Evolutionary conservation across 495 filamentous ascomycete genomes (phyloP).

Genomic region (Platismatia glauca): DNA sequence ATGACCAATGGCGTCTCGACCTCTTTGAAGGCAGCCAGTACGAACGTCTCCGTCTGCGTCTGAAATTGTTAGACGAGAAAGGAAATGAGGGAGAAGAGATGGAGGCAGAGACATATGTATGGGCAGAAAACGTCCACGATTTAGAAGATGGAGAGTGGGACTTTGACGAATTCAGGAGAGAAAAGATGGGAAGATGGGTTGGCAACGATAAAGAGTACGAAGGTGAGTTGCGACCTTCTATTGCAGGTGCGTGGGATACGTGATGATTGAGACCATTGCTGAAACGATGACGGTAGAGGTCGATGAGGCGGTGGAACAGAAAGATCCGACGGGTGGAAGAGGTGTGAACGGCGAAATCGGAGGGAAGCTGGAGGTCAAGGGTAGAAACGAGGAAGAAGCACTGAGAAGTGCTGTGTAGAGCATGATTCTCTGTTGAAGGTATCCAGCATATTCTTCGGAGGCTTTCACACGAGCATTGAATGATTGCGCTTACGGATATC

Average conservation of each 20-base stretch:
- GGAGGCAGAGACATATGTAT: conserved; percentile 72
- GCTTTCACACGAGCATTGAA: not conserved
- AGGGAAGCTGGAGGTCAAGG: conserved; percentile 8
- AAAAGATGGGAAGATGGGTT: conserved; percentile 55
- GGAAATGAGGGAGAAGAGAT: conserved; percentile 38
- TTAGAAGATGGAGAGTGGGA: conserved; percentile 76
- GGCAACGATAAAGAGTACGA: conserved; percentile 29
- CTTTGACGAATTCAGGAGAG: conserved; percentile 59
- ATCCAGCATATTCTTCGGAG: not conserved
- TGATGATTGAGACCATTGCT: not conserved
- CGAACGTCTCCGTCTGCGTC: conserved; percentile 49
- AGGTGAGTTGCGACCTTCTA: conserved; percentile 13
- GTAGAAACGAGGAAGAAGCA: conserved; percentile 22
- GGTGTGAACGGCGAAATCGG: conserved; percentile 12
- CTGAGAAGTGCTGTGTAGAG: conserved; percentile 30
- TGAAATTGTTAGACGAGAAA: conserved; percentile 42
- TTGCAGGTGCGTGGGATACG: conserved; percentile 1
- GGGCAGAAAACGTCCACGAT: conserved; percentile 33
- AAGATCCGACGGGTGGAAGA: conserved; percentile 23
- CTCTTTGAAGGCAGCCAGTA: conserved; percentile 77
- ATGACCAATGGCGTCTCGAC: conserved; percentile 69
- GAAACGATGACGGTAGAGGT: conserved; percentile 14
- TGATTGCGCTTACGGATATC: not conserved
- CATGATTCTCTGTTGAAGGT: not conserved
- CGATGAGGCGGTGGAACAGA: conserved; percentile 18